Evolutionary conservation across 164 flowering plant species (phyloP), one percentile per base, ranked within the genome.

Genomic region (Liriodendron chinense): DNA sequence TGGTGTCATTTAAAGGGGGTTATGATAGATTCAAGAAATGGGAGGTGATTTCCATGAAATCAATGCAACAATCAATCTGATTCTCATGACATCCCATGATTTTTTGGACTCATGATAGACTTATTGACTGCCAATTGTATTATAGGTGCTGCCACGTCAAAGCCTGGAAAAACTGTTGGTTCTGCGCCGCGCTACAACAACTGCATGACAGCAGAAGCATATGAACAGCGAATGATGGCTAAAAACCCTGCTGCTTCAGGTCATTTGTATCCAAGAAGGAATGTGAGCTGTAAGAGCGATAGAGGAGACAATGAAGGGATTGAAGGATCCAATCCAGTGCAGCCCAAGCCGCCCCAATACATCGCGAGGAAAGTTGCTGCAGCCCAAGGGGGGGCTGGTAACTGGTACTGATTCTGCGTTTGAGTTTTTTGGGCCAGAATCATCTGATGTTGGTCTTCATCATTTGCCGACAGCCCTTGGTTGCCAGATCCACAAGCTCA

Each of bases 141-240:
- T 72, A 76, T 81, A 87, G 93, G 89, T 25, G 84, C 80, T 74
- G 86, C 86, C 74, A 94, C 97, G 9, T 53, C 59, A 72, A 90
- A 92, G 79, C 98, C 99, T 7, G 99, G 99, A 21, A 95, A 93
- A 77, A 94, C 89, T 22, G 90, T 91, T 23, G 86, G 99, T 56
- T 86, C 98, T 0, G 91, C 88, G 18, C 48, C 91, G 75, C 92
- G 91, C 50, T 90, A 93, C 80, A 88, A 93, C 82, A 87, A 88
- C 76, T 86, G 95, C 69, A 83, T 82, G 23, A 77, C 90, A 66
- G 80, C 85, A 10, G 92, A 87, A 75, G 82, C 74, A 57, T 79
- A 81, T 72, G 93, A 90, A 48, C 97, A 90, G 75, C 84, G 92
- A 72, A 87, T 92, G 75, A 78, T 81, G 80, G 80, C 77, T 23